A percentile compares a stretch with the other conserved stretches of the same genome.
These are phyloP conservation scores for Kwoniella bestiolae DNA, from an alignment of 768 basidiomycete species.

Conservation along the genomic window DNA sequence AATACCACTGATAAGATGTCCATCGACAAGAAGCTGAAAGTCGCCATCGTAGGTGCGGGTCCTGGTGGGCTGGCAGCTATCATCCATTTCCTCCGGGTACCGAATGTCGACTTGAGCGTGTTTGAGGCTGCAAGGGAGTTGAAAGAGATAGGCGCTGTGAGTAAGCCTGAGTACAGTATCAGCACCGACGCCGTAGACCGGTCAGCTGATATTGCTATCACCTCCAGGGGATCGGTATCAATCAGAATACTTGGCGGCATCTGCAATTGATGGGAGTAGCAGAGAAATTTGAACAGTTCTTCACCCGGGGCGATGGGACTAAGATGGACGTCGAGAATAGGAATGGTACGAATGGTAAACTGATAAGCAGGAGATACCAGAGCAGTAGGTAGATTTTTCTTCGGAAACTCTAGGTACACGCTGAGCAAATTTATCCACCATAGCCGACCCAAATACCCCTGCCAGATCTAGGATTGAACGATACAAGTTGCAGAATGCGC, in stretches of 20 bases:
- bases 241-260: constrained; percentile 10
- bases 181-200: neutral
- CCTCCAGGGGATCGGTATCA: constrained; percentile 8
- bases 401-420: neutral
- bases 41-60: constrained; percentile 16
- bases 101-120: neutral
- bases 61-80: constrained; percentile 15
- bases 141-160: constrained; percentile 9
- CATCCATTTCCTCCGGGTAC: constrained; percentile 9
- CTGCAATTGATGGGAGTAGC: constrained; percentile 11
- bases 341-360: constrained; percentile 11
- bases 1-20: neutral
- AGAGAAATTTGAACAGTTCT: constrained; percentile 10
- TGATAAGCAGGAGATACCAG: constrained; percentile 12
- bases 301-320: neutral
- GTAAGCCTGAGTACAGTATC: neutral
- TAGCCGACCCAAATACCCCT: constrained; percentile 12
- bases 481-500: constrained; percentile 13
- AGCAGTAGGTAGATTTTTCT: neutral
- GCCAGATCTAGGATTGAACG: constrained; percentile 12
- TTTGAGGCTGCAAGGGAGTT: constrained; percentile 3
- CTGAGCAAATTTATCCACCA: neutral
- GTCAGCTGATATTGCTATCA: neutral
- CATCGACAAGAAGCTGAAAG: constrained; percentile 3
- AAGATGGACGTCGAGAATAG: constrained; percentile 17